Base-by-base conservation (phyloP, 345 rosid species). In the Ceriops zippeliana region DNA sequence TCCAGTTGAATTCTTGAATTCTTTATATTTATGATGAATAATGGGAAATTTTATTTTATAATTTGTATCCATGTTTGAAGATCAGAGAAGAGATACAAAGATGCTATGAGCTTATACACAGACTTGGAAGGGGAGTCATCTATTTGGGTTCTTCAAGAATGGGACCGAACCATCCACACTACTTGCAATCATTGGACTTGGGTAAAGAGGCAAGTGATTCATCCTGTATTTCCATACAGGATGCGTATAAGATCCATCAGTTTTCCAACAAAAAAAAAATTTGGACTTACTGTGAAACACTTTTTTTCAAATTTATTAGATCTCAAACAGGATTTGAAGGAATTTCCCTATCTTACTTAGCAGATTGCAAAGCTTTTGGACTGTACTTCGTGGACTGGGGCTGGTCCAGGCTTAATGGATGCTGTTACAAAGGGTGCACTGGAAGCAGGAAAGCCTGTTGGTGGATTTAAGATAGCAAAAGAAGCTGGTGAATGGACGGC, bases 371-470 rank as follows among this genome's bases (percentile, higher is more conserved):
- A 57, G 63, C 91, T 90, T 59, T 78, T 93, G 84, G 86, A 86
- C 65, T 89, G 96, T 74, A 86, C 98, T 15, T 86, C 96, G 8
- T 93, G 98, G 98, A 84, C 95, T 6, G 98, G 98, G 46, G 97
- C 85, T 75, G 98, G 98, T 82, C 90, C 96, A 31, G 93, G 98
- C 61, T 93, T 93, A 54, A 93, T 93, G 97, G 98, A 93, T 73
- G 98, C 97, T 68, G 87, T 82, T 24, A 83, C 79, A 32, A 89
- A 85, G 77, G 98, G 98, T 65, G 97, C 98, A 77, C 46, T 89
- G 53, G 79, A 89, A 81, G 90, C 89, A 61, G 87, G 86, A 69
- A 87, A 86, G 77, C 83, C 88, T 5, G 95, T 86, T 0, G 97
- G 90, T 73, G 98, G 97, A 70, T 85, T 93, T 70, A 91, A 93